Evolutionary conservation across 2,329 filamentous ascomycete species (phyloP).

Genomic region (Sarocladium brachiariae): DNA sequence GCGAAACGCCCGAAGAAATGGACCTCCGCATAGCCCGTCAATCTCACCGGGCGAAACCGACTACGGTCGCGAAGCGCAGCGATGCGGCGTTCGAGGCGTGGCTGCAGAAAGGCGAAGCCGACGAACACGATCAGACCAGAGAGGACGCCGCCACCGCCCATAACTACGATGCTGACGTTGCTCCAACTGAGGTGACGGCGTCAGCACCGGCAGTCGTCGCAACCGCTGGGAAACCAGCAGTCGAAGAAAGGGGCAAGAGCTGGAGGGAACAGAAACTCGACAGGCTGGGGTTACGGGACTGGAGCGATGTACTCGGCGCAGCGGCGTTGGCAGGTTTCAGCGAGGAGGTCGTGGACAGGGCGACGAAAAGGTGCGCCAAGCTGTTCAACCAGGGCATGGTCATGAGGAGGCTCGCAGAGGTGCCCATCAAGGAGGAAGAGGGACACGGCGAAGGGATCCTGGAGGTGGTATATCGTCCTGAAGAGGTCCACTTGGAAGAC

Average conservation of each 20-base stretch:
- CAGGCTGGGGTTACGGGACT: conserved; percentile 57
- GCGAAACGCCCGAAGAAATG: conserved; percentile 41
- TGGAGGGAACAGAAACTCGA: conserved; percentile 16
- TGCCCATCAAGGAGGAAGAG: not conserved
- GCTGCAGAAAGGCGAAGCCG: conserved; percentile 24
- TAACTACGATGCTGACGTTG: too few species aligned
- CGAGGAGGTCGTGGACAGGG: conserved; percentile 55
- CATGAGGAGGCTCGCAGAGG: conserved; percentile 37
- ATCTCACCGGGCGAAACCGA: conserved; percentile 25
- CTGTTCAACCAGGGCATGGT: conserved; percentile 69
- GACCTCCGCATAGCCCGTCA: conserved; percentile 39
- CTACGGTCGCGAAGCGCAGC: conserved; percentile 14
- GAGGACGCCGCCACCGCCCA: too few species aligned
- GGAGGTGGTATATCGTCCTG: conserved; percentile 2
- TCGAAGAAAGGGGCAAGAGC: conserved; percentile 13
- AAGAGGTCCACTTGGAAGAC: conserved; percentile 9
- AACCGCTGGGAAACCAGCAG: too few species aligned
- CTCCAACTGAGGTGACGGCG: conserved; percentile 14
- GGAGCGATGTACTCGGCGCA: conserved; percentile 77
- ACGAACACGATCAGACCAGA: conserved; percentile 14
- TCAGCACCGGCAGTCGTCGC: conserved; percentile 13
- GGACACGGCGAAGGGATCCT: not conserved
- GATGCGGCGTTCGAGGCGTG: conserved; percentile 29
- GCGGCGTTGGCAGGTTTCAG: conserved; percentile 71
- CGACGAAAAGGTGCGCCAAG: conserved; percentile 65